A percentile compares a stretch with the other conserved stretches of the same genome.
Conservation (phyloP, 441 rosid genomes). For the Dalechampia spathulata region DNA sequence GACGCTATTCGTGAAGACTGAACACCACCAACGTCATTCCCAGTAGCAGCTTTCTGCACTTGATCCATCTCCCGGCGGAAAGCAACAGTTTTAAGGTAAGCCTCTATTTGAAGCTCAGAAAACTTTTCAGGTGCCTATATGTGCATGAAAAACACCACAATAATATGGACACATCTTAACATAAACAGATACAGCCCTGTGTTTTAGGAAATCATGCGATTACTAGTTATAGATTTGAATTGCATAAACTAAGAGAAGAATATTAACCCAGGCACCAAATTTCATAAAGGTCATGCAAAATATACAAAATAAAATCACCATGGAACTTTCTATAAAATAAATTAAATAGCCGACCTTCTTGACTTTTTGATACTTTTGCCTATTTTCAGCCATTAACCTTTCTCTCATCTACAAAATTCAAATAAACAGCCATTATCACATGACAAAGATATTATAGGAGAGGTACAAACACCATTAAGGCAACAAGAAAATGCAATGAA, state of each 20-base stretch:
- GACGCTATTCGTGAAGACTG: conserved; percentile 92
- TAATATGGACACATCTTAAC: no score
- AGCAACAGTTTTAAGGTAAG: conserved; percentile 93
- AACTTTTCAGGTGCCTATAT: conserved; percentile 79
- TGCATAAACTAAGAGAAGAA: no score
- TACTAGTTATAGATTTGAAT: no score
- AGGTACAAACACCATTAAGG: conserved; percentile 17
- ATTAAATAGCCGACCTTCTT: conserved; percentile 62
- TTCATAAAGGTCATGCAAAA: not conserved
- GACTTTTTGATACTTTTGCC: conserved; percentile 92
- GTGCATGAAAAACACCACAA: conserved; percentile 18
- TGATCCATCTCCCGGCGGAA: conserved; percentile 92
- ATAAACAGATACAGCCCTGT: no score
- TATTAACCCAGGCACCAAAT: not conserved
- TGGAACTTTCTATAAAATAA: not conserved
- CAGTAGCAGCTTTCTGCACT: conserved; percentile 90
- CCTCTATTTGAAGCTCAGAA: conserved; percentile 88
- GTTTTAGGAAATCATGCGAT: no score
- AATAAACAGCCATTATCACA: conserved; percentile 11
- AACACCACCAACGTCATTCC: conserved; percentile 77
- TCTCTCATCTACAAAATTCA: conserved; percentile 73
- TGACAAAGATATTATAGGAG: conserved; percentile 4
- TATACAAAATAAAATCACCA: not conserved
- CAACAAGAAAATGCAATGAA: conserved; percentile 10
- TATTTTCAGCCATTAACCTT: conserved; percentile 92